phyloP scores from a whole-genome alignment of 2,329 filamentous ascomycete genomes.

The Cladophialophora exuberans region DNA sequence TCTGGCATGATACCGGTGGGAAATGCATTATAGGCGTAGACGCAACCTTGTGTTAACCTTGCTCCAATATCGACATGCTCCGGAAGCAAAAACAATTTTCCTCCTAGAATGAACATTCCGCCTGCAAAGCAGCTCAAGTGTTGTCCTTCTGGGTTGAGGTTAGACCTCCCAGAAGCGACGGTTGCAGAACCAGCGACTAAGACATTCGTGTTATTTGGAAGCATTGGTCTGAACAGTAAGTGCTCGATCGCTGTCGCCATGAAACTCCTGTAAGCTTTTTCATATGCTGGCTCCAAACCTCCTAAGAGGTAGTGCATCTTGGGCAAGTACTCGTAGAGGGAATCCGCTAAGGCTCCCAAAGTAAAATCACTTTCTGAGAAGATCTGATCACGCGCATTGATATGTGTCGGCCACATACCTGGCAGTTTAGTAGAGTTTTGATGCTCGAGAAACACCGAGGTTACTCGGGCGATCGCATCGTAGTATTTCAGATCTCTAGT shows the following conservation, averaged over 20 bases:
- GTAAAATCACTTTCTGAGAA: constrained; percentile 49
- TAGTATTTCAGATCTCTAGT: constrained; percentile 64
- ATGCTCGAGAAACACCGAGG: constrained; percentile 55
- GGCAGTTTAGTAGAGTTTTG: constrained; percentile 61
- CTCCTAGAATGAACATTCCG: constrained; percentile 59
- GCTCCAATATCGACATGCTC: constrained; percentile 54
- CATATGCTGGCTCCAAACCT: constrained; percentile 50
- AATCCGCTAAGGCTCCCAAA: constrained; percentile 22
- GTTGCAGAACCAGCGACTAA: constrained; percentile 50
- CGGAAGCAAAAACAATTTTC: constrained; percentile 54
- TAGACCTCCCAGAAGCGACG: constrained; percentile 33
- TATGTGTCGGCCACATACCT: constrained; percentile 63
- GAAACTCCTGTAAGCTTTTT: constrained; percentile 60
- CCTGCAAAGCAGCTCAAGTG: constrained; percentile 60
- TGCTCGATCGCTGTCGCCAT: constrained; percentile 48
- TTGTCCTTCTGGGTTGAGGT: constrained; percentile 48
- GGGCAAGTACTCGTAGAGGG: constrained; percentile 38
- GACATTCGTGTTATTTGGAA: constrained; percentile 49
- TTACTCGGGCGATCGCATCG: constrained; percentile 63
- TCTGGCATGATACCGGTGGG: constrained; percentile 60
- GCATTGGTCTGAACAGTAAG: constrained; percentile 55
- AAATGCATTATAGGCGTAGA: constrained; percentile 57
- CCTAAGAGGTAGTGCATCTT: constrained; percentile 43
- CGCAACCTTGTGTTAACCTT: constrained; percentile 58
- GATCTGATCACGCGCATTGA: constrained; percentile 52